phyloP scores from a whole-genome alignment of 108 stramenopile genomes.

The Cyclotella atomus region DNA sequence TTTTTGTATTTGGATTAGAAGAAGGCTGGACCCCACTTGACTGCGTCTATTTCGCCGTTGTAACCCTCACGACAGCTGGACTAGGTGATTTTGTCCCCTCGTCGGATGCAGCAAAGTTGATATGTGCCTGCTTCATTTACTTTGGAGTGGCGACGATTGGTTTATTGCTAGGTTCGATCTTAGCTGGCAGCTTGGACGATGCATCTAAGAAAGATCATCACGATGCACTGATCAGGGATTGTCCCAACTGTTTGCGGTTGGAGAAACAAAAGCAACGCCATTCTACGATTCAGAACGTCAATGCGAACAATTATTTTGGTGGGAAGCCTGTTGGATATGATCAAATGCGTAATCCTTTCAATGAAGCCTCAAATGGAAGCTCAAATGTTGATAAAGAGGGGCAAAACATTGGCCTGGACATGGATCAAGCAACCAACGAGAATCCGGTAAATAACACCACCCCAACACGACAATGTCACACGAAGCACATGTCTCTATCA shows the following conservation, averaged over 20 bases:
- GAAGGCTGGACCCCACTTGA: constrained; percentile 88
- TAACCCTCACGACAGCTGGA: constrained; percentile 80
- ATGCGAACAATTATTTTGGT: background rate
- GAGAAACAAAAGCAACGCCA: background rate
- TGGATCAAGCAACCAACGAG: background rate
- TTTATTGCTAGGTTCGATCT: constrained; percentile 87
- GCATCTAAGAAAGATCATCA: constrained; percentile 61
- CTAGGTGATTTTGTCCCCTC: constrained; percentile 90
- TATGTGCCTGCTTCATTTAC: constrained; percentile 89
- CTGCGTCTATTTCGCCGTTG: constrained; percentile 91
- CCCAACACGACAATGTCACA: constrained; percentile 19
- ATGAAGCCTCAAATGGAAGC: background rate
- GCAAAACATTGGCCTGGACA: constrained; percentile 10
- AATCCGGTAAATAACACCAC: background rate
- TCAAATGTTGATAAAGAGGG: constrained; percentile 6
- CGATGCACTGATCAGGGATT: constrained; percentile 65
- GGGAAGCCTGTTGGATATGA: constrained; percentile 3
- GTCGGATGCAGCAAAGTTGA: constrained; percentile 76
- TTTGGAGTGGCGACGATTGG: constrained; percentile 91
- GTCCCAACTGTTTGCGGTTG: constrained; percentile 76
- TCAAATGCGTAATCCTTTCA: background rate
- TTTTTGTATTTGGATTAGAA: constrained; percentile 87
- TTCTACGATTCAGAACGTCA: background rate
- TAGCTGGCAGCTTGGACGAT: constrained; percentile 82
- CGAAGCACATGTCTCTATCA: constrained; percentile 53